Percentiles rank a stretch among this genome's conserved stretches.
Evolutionary conservation across 2,329 filamentous ascomycete species (phyloP).

Genomic region (Trichoderma oligosporum): DNA sequence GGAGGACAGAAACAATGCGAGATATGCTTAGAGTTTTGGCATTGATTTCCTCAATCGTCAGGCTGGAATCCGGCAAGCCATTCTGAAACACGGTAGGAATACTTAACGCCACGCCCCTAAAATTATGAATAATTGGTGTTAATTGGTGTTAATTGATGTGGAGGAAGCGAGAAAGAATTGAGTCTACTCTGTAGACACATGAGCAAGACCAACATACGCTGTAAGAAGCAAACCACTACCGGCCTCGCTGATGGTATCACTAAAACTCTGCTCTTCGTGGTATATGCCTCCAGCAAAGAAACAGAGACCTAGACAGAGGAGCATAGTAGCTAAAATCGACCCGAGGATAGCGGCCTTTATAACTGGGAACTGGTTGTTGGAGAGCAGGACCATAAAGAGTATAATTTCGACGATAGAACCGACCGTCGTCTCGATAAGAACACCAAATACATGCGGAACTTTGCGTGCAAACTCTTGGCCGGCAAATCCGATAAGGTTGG

Average conservation of each 20-base stretch:
- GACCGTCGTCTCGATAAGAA: slow-evolving; percentile 49
- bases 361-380: slow-evolving; percentile 56
- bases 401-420: slow-evolving; percentile 75
- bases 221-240: slow-evolving; percentile 51
- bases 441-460: slow-evolving; percentile 58
- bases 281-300: slow-evolving; percentile 73
- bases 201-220: slow-evolving; percentile 1
- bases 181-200: neutral
- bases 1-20: slow-evolving; percentile 58
- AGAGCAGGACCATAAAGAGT: slow-evolving; percentile 72
- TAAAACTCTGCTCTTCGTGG: slow-evolving; percentile 66
- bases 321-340: slow-evolving; percentile 75
- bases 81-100: slow-evolving; percentile 8
- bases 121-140: neutral
- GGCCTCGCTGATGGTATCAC: slow-evolving; percentile 72
- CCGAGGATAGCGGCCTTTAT: slow-evolving; percentile 81
- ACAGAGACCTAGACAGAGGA: slow-evolving; percentile 74
- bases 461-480: slow-evolving; percentile 57
- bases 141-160: neutral
- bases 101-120: slow-evolving; percentile 3
- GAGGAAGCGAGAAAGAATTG: neutral
- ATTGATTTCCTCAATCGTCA: slow-evolving; percentile 40
- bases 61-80: slow-evolving; percentile 29
- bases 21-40: slow-evolving; percentile 61
- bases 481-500: slow-evolving; percentile 46